phyloP scores from a whole-genome alignment of 2,329 filamentous ascomycete species.

The Chaetomiaceae sp. region DNA sequence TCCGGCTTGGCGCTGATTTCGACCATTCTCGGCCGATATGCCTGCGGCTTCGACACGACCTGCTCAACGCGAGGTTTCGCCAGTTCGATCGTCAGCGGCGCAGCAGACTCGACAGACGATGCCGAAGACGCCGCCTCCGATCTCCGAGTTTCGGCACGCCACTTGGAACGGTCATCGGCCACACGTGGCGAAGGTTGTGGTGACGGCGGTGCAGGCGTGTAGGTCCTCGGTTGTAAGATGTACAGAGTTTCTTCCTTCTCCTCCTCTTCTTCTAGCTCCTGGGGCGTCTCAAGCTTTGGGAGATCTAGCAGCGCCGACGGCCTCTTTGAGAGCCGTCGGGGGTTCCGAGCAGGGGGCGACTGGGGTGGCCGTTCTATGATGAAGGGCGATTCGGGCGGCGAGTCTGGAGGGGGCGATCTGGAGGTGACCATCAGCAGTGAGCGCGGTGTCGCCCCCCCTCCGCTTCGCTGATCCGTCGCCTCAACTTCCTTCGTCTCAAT shows the following conservation, averaged over 20 bases:
- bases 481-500: background rate
- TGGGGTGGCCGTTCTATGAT: constrained; percentile 3
- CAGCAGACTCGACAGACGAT: constrained; percentile 9
- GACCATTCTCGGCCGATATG: constrained; percentile 17
- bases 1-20: constrained; percentile 18
- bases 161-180: constrained; percentile 21
- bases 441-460: background rate
- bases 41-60: constrained; percentile 14
- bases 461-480: background rate
- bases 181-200: constrained; percentile 44
- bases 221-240: constrained; percentile 52
- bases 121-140: constrained; percentile 5
- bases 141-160: background rate
- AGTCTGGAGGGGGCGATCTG: constrained; percentile 8
- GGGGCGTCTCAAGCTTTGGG: constrained; percentile 10
- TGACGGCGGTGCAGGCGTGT: constrained; percentile 46
- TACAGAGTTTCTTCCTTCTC: constrained; percentile 39
- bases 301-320: constrained; percentile 15
- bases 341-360: constrained; percentile 20
- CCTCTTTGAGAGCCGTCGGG: constrained; percentile 20
- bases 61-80: constrained; percentile 14
- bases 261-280: constrained; percentile 9
- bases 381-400: constrained; percentile 3
- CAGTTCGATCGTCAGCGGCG: constrained; percentile 10
- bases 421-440: constrained; percentile 7